phyloP scores from a whole-genome alignment of 805 yeast genomes.

The Candida ulmi region DNA sequence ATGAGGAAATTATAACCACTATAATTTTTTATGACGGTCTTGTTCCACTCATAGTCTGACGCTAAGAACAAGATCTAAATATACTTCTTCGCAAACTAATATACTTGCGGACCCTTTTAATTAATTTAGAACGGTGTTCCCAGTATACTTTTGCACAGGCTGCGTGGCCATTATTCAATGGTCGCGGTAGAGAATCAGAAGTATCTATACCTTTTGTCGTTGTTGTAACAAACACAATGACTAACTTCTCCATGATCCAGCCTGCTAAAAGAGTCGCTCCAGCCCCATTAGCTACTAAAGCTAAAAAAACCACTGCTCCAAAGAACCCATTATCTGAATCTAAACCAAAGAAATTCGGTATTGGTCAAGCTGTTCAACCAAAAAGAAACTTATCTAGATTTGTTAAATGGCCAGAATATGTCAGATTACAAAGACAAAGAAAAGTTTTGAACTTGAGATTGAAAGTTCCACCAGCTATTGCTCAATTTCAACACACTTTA shows the following conservation, averaged over 20 bases:
- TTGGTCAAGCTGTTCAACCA: conserved; percentile 94
- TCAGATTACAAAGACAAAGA: conserved; percentile 98
- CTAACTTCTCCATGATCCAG: conserved; percentile 1
- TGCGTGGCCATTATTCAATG: neutral
- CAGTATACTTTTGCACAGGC: conserved; percentile 4
- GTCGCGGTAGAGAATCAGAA: conserved; percentile 25
- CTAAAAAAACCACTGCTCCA: conserved; percentile 49
- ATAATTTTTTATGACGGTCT: neutral
- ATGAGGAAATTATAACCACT: neutral
- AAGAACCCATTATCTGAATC: conserved; percentile 87
- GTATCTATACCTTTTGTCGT: neutral
- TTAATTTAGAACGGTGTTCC: neutral
- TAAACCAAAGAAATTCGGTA: conserved; percentile 89
- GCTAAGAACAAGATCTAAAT: neutral
- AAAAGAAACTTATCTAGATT: conserved; percentile 94
- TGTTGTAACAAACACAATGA: neutral
- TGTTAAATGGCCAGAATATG: conserved; percentile 99
- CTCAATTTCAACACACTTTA: conserved; percentile 93
- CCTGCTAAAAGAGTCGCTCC: conserved; percentile 86
- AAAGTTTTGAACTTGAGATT: conserved; percentile 92
- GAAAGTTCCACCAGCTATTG: conserved; percentile 98
- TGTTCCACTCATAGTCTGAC: neutral
- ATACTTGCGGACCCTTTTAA: neutral
- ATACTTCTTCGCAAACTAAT: neutral
- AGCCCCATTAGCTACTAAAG: conserved; percentile 88